These are phyloP conservation scores for Didymella pinodella DNA, from an alignment of 2,329 filamentous ascomycete genomes.

Conservation along the genomic window DNA sequence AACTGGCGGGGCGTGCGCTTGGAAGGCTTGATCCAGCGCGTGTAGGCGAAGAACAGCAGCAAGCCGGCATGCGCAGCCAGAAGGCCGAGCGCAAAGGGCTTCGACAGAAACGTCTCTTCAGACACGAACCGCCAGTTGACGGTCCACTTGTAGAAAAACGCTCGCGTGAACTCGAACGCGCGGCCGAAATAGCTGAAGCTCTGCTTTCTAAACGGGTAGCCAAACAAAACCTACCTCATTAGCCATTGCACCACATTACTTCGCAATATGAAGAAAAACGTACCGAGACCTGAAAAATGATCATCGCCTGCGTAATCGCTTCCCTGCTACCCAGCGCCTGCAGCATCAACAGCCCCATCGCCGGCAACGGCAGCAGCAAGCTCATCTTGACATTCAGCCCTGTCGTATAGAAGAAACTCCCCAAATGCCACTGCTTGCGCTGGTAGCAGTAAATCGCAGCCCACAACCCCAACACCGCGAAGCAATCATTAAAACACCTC, in stretches of 20 bases:
- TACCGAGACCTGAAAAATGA: conserved; percentile 82
- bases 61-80: conserved; percentile 70
- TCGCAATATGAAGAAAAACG: conserved; percentile 31
- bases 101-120: conserved; percentile 79
- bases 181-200: conserved; percentile 75
- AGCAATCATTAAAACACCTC: conserved; percentile 94
- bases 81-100: conserved; percentile 71
- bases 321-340: conserved; percentile 73
- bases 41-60: conserved; percentile 71
- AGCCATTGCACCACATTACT: conserved; percentile 11
- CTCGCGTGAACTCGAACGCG: conserved; percentile 89
- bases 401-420: conserved; percentile 74
- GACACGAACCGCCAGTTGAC: conserved; percentile 98
- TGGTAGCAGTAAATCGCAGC: conserved; percentile 81
- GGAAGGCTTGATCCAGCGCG: conserved; percentile 76
- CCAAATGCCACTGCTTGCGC: conserved; percentile 74
- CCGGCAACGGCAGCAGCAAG: conserved; percentile 81
- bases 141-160: conserved; percentile 97
- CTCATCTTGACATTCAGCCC: conserved; percentile 97
- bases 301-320: conserved; percentile 71
- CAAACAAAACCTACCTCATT: conserved; percentile 59
- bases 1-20: conserved; percentile 66
- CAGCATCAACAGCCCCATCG: conserved; percentile 77
- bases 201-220: conserved; percentile 73
- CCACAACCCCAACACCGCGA: conserved; percentile 86